A percentile compares a stretch with the other conserved stretches of the same genome.
Evolutionary conservation across 2,329 filamentous ascomycete species (phyloP).

Genomic region (Fusarium anthophilum): DNA sequence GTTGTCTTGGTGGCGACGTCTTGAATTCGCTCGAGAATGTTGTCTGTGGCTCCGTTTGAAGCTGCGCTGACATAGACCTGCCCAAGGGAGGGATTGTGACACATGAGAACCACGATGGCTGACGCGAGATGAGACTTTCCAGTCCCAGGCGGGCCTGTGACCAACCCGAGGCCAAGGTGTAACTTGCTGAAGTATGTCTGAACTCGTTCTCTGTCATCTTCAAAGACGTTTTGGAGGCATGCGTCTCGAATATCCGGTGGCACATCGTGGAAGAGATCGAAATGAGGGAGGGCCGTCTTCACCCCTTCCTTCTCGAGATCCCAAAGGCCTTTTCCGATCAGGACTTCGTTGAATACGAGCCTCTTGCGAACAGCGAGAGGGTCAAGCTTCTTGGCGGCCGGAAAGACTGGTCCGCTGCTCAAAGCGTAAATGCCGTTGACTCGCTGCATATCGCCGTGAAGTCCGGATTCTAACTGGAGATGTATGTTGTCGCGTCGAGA

Average conservation of each 20-base stretch:
- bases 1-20: background rate
- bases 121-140: background rate
- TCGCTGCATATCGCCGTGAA: background rate
- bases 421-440: background rate
- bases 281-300: fast-evolving
- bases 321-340: background rate
- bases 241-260: fast-evolving
- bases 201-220: background rate
- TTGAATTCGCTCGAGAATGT: background rate
- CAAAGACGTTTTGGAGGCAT: background rate
- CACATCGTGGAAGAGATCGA: background rate
- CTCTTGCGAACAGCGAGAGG: fast-evolving
- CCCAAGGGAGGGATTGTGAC: background rate
- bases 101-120: background rate
- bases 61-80: background rate
- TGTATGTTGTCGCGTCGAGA: fast-evolving
- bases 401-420: fast-evolving
- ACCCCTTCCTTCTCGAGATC: fast-evolving
- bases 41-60: background rate
- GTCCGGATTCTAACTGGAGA: background rate
- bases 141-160: background rate
- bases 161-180: background rate
- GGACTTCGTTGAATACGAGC: background rate
- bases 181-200: background rate
- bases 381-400: background rate